phyloP scores from a whole-genome alignment of 2,329 filamentous ascomycete species.

The Lachnellula subtilissima region DNA sequence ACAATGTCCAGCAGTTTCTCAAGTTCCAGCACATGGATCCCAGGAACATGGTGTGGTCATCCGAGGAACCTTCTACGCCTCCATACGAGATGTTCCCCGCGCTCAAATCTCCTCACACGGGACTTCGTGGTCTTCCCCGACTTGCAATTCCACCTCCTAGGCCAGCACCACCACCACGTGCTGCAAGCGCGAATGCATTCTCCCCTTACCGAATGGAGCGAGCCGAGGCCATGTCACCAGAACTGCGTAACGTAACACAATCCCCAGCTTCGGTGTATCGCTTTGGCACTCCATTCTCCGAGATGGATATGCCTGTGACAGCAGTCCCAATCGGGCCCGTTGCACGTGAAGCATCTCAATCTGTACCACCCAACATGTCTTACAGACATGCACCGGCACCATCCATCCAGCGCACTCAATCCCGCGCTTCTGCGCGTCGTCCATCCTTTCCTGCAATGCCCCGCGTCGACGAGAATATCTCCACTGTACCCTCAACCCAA shows the following conservation, averaged over 20 bases:
- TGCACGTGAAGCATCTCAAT: slow-evolving; percentile 76
- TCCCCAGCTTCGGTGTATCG: slow-evolving; percentile 63
- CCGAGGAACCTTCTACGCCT: slow-evolving; percentile 63
- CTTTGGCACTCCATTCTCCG: slow-evolving; percentile 82
- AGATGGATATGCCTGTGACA: slow-evolving; percentile 83
- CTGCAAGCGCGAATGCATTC: slow-evolving; percentile 35
- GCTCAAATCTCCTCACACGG: slow-evolving; percentile 42
- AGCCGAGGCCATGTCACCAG: slow-evolving; percentile 47
- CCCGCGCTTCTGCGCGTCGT: slow-evolving; percentile 53
- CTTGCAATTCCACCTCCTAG: slow-evolving; percentile 50
- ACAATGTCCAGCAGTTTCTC: slow-evolving; percentile 89
- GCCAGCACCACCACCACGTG: slow-evolving; percentile 27
- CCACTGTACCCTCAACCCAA: slow-evolving; percentile 28
- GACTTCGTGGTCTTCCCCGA: slow-evolving; percentile 56
- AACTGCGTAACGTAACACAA: slow-evolving; percentile 44
- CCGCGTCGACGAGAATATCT: slow-evolving; percentile 60
- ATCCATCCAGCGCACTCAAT: slow-evolving; percentile 23
- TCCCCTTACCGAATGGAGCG: slow-evolving; percentile 50
- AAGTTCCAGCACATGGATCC: slow-evolving; percentile 70
- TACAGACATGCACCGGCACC: slow-evolving; percentile 49
- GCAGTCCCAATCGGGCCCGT: slow-evolving; percentile 66
- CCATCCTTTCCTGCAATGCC: slow-evolving; percentile 67
- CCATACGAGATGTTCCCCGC: slow-evolving; percentile 60
- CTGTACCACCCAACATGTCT: slow-evolving; percentile 89
- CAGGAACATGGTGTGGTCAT: slow-evolving; percentile 29